Evolutionary conservation across 2,329 filamentous ascomycete species (phyloP).

Genomic region (Colletotrichum australisinense): DNA sequence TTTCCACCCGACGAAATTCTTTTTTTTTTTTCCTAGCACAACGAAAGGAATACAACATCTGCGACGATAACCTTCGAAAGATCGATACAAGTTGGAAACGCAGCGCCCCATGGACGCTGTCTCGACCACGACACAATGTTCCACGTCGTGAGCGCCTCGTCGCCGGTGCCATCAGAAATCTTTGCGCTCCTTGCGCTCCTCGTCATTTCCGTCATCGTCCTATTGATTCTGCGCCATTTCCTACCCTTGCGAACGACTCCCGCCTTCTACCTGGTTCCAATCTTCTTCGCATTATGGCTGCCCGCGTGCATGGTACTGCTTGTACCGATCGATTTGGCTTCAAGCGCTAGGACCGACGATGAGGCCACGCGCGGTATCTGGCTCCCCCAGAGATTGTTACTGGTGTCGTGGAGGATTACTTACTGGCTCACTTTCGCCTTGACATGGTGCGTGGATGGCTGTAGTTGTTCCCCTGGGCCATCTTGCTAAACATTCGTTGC

Average conservation of each 20-base stretch:
- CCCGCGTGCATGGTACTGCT: constrained; percentile 92
- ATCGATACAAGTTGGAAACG: neutral
- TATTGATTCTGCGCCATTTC: constrained; percentile 89
- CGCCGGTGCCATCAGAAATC: constrained; percentile 81
- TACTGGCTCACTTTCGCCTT: constrained; percentile 98
- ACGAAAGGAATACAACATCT: neutral
- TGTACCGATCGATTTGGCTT: constrained; percentile 95
- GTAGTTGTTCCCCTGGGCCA: neutral
- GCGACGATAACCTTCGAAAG: neutral
- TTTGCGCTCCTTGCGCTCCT: constrained; percentile 81
- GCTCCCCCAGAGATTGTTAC: constrained; percentile 80
- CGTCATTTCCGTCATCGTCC: constrained; percentile 78
- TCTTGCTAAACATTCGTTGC: constrained; percentile 23
- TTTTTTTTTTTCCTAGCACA: neutral
- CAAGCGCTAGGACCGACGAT: constrained; percentile 80
- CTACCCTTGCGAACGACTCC: constrained; percentile 91
- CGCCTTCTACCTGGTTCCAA: constrained; percentile 87
- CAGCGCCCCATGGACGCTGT: constrained; percentile 30
- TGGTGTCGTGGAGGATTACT: constrained; percentile 92
- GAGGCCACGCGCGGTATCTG: constrained; percentile 83
- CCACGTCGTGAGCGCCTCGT: constrained; percentile 63
- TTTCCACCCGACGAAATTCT: neutral
- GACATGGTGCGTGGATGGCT: constrained; percentile 76
- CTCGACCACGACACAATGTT: constrained; percentile 54
- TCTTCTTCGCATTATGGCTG: constrained; percentile 95